A percentile compares a stretch with the other conserved stretches of the same genome.
Conservation (phyloP, 2,329 filamentous ascomycete species). For the Alternaria sp. region DNA sequence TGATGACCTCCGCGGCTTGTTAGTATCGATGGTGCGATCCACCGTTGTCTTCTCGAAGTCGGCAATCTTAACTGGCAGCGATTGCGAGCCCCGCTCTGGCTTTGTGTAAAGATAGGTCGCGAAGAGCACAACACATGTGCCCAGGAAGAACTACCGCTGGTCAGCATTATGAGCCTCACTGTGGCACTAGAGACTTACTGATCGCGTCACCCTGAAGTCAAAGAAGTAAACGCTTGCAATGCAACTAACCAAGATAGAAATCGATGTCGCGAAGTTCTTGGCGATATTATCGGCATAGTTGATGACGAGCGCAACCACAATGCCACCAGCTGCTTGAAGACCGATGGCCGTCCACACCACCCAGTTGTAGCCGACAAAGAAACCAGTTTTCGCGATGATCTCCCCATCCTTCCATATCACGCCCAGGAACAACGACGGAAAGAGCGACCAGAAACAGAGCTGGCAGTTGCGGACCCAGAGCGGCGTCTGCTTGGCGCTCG, state of each 20-base stretch:
- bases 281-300: constrained; percentile 88
- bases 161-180: constrained; percentile 1
- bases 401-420: constrained; percentile 86
- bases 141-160: constrained; percentile 73
- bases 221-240: constrained; percentile 87
- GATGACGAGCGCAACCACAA: constrained; percentile 82
- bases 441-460: constrained; percentile 90
- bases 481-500: constrained; percentile 69
- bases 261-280: constrained; percentile 91
- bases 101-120: constrained; percentile 86
- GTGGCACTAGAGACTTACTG: constrained; percentile 26
- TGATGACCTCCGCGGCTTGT: constrained; percentile 15
- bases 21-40: constrained; percentile 46
- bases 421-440: constrained; percentile 85
- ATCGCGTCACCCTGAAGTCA: constrained; percentile 71
- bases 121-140: constrained; percentile 77
- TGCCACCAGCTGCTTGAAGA: constrained; percentile 82
- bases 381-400: constrained; percentile 81
- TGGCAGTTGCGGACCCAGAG: constrained; percentile 97
- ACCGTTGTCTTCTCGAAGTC: constrained; percentile 77
- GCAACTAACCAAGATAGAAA: constrained; percentile 88
- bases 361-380: constrained; percentile 94
- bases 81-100: constrained; percentile 60
- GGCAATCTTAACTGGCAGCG: constrained; percentile 71
- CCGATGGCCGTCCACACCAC: constrained; percentile 86